These are phyloP conservation scores for Coix lacrymajobi DNA, from an alignment of 176 grass and related monocot species.

Conservation along the genomic window DNA sequence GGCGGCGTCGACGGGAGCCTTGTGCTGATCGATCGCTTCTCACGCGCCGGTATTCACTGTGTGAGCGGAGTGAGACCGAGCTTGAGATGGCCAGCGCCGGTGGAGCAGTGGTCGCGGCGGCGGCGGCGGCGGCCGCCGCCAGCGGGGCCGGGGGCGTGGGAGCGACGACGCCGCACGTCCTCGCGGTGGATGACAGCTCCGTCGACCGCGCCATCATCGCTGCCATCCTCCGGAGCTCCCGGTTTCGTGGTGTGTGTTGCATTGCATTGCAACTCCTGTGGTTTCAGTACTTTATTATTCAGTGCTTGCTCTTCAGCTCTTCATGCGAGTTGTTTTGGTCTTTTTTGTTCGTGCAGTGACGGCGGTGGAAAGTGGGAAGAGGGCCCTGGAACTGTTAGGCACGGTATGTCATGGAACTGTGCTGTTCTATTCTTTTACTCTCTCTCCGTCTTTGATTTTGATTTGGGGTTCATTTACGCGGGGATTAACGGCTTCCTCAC, in stretches of 20 bases:
- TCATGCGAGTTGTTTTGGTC: neutral
- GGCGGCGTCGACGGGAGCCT: neutral
- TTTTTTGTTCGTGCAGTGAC: constrained; percentile 51
- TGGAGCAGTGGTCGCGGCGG: neutral
- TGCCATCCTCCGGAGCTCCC: constrained; percentile 64
- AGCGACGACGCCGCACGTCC: constrained; percentile 47
- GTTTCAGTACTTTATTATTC: neutral
- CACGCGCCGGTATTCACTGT: neutral
- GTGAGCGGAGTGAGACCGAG: neutral
- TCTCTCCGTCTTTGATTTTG: neutral
- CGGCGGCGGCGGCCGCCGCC: neutral
- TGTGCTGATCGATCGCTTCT: neutral
- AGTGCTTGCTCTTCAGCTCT: neutral
- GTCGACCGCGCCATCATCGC: constrained; percentile 79
- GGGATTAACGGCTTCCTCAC: neutral
- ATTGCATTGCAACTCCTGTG: neutral
- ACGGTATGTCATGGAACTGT: constrained; percentile 30
- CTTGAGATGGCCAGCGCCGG: constrained; percentile 28
- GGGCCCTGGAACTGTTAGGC: constrained; percentile 69
- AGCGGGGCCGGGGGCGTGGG: neutral
- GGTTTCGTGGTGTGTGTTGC: constrained; percentile 38
- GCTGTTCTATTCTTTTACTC: neutral
- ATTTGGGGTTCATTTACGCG: neutral
- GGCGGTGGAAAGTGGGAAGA: constrained; percentile 84
- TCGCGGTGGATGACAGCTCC: constrained; percentile 86